Percentiles rank a stretch among this genome's conserved stretches.
These are phyloP conservation scores for Botrytis fabae DNA, from an alignment of 2,329 filamentous ascomycete species.

Conservation along the genomic window DNA sequence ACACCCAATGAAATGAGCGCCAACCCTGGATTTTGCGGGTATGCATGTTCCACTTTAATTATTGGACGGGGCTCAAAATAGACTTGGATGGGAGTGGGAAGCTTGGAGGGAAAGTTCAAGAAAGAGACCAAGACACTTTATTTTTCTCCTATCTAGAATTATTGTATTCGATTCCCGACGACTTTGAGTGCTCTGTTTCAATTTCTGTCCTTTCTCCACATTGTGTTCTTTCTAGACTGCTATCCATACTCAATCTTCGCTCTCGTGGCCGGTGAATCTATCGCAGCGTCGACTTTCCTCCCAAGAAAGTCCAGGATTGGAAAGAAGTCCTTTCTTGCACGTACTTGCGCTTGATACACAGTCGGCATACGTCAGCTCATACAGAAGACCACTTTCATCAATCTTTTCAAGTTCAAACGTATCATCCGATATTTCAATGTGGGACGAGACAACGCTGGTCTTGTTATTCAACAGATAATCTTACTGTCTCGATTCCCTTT, in stretches of 20 bases:
- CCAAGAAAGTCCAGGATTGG: not conserved
- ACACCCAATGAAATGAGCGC: not conserved
- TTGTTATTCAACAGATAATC: not conserved
- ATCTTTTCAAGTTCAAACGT: not conserved
- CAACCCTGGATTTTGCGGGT: not conserved
- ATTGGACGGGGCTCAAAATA: slow-evolving; percentile 9
- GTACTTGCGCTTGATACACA: not conserved
- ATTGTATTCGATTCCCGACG: not conserved
- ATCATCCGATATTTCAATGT: not conserved
- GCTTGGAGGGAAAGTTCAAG: not conserved
- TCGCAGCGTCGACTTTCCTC: not conserved
- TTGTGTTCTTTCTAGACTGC: not conserved
- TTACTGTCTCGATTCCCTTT: slow-evolving; percentile 6
- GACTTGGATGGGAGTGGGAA: not conserved
- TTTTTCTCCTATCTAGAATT: slow-evolving; percentile 10
- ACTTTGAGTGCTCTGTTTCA: not conserved
- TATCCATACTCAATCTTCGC: not conserved
- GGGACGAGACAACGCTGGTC: not conserved
- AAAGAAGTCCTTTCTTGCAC: not conserved
- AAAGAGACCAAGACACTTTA: not conserved
- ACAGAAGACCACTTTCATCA: not conserved
- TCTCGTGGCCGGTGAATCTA: not conserved
- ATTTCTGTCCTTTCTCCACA: slow-evolving; percentile 2
- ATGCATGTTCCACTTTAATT: not conserved
- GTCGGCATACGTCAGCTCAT: slow-evolving; percentile 12